Evolutionary conservation across 768 basidiomycete genomes (phyloP), one percentile per base, ranked within the genome.

Genomic region (Kwoniella heveanensis): DNA sequence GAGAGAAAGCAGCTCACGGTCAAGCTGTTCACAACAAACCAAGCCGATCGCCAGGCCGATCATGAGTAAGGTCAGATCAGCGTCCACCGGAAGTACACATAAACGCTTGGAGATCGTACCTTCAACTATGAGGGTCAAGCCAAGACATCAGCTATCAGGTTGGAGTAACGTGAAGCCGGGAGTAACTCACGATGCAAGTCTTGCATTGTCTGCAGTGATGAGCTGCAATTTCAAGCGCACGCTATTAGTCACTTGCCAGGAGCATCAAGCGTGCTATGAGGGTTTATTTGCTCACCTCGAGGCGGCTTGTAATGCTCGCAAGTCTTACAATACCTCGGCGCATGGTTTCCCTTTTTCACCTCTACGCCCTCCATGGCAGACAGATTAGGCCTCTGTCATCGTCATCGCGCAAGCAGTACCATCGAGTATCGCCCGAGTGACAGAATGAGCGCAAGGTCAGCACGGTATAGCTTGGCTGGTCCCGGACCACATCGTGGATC

Each of bases 191-290:
- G 1, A 82, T 87, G 66, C 77, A 92, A 86, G 86, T 85, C 77
- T 88, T 87, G 78, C 96, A 99, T 65, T 88, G 85, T 62, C 88
- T 85, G 79, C 96, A 99, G 71, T 99, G 96, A 80, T 99, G 96
- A 0, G 94, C 85, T 77, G 67, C n/a, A n/a, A n/a, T n/a, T n/a
- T n/a, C n/a, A n/a, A n/a, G n/a, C n/a, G n/a, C n/a, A n/a, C n/a
- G n/a, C n/a, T n/a, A n/a, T n/a, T n/a, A n/a, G n/a, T n/a, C n/a
- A n/a, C n/a, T n/a, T n/a, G n/a, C n/a, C n/a, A n/a, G n/a, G n/a
- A n/a, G n/a, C n/a, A n/a, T n/a, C n/a, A n/a, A n/a, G n/a, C n/a
- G n/a, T n/a, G n/a, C n/a, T n/a, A n/a, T n/a, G n/a, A n/a, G n/a
- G n/a, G n/a, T n/a, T n/a, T n/a, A n/a, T n/a, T n/a, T n/a, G 39